Percentiles rank a stretch among this genome's conserved stretches.
Conservation (phyloP, 2,329 filamentous ascomycete species). For the Cladophialophora immunda region DNA sequence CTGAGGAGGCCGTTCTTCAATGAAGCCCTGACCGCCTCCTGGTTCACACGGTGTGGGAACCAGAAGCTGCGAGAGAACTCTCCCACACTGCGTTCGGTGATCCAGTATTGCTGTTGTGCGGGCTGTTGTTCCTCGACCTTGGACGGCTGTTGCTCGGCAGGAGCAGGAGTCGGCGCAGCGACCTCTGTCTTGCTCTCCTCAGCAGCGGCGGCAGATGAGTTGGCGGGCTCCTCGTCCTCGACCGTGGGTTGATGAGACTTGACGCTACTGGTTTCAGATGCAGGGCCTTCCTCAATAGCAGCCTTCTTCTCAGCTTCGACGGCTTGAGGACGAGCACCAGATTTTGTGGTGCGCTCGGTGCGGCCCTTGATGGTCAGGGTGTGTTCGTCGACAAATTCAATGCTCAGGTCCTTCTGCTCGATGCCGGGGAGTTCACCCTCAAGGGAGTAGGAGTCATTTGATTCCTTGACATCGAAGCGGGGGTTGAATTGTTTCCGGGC, state of each 20-base stretch:
- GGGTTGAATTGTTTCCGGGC: constrained; percentile 50
- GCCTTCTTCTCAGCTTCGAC: constrained; percentile 34
- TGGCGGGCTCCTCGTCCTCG: constrained; percentile 51
- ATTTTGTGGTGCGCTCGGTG: constrained; percentile 49
- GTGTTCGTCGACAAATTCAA: constrained; percentile 58
- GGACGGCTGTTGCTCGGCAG: constrained; percentile 38
- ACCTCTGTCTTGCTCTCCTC: constrained; percentile 39
- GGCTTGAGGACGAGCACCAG: constrained; percentile 36
- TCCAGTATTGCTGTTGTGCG: constrained; percentile 61
- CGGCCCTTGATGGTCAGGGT: constrained; percentile 58
- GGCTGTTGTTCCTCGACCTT: constrained; percentile 40
- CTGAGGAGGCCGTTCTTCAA: constrained; percentile 68
- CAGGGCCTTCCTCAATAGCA: constrained; percentile 32
- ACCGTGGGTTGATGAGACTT: constrained; percentile 53
- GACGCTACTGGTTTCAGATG: constrained; percentile 37
- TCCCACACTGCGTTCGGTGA: constrained; percentile 66
- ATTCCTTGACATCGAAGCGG: constrained; percentile 58
- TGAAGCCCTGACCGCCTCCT: constrained; percentile 68
- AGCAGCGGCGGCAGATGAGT: constrained; percentile 29
- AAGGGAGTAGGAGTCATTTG: constrained; percentile 54
- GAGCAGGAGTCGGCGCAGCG: constrained; percentile 45
- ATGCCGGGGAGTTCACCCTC: constrained; percentile 60
- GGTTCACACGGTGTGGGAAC: constrained; percentile 66
- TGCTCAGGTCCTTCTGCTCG: constrained; percentile 55
- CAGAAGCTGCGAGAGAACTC: constrained; percentile 67